Conservation (phyloP, 306 rosid genomes). For the Potentilla sterilis region DNA sequence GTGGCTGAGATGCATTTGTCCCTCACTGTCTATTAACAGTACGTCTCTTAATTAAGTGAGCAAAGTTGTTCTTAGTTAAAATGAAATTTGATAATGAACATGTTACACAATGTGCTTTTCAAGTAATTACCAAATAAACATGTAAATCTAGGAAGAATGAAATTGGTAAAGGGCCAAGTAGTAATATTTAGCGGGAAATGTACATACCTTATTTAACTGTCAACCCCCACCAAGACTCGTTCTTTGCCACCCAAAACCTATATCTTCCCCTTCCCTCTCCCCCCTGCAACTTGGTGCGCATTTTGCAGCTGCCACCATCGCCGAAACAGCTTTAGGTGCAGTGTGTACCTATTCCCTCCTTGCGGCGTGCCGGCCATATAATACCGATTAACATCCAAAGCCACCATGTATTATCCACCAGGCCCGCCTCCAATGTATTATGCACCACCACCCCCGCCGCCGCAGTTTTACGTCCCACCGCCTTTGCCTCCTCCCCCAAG, state of each 20-base stretch:
- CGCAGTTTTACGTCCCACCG: conserved; percentile 36
- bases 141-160: background rate
- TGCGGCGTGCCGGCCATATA: conserved; percentile 25
- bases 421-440: conserved; percentile 7
- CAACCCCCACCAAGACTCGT: conserved; percentile 18
- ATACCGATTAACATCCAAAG: background rate
- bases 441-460: conserved; percentile 35
- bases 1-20: too few relatives aligned
- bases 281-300: conserved; percentile 10
- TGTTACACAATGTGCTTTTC: background rate
- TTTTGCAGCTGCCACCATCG: conserved; percentile 11
- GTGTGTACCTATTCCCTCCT: conserved; percentile 1
- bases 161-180: background rate
- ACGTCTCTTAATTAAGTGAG: too few relatives aligned
- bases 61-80: too few relatives aligned
- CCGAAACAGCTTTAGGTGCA: conserved; percentile 12
- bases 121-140: background rate
- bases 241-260: conserved; percentile 35
- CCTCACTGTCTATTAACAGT: too few relatives aligned
- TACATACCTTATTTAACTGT: conserved; percentile 45
- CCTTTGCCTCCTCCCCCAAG: conserved; percentile 14
- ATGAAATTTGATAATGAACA: background rate
- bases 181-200: conserved; percentile 35
- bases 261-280: conserved; percentile 21
- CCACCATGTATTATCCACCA: conserved; percentile 16